A percentile compares a stretch with the other conserved stretches of the same genome.
phyloP scores from a whole-genome alignment of 192 early-diverging fungal genomes.

The Coemansia sp. region DNA sequence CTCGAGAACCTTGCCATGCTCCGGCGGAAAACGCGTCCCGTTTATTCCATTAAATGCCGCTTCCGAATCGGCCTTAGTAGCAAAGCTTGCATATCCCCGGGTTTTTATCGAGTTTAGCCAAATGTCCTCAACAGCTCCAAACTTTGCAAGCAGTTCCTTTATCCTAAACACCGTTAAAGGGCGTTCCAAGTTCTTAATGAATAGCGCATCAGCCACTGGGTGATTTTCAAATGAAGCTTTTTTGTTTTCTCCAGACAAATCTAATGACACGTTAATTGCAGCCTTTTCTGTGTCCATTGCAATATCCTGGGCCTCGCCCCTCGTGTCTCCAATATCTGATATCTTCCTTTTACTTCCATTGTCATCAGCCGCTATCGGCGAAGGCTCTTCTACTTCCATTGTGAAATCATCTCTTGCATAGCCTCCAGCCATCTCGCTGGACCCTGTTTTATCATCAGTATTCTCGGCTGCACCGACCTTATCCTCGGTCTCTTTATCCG shows the following conservation, averaged over 20 bases:
- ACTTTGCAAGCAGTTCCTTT: constrained; percentile 35
- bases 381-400: constrained; percentile 3
- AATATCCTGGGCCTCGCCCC: background rate
- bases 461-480: background rate
- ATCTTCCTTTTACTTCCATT: constrained; percentile 11
- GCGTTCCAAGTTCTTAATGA: constrained; percentile 46
- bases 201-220: constrained; percentile 22
- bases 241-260: background rate
- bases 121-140: constrained; percentile 22
- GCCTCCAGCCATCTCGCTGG: background rate
- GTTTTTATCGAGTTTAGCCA: constrained; percentile 56
- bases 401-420: background rate
- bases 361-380: background rate
- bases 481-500: background rate
- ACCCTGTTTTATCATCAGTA: background rate
- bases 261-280: background rate
- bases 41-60: constrained; percentile 29
- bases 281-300: constrained; percentile 15
- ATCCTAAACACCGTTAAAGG: constrained; percentile 39
- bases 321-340: background rate
- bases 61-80: constrained; percentile 17
- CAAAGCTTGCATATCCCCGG: constrained; percentile 43
- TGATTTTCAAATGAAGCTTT: background rate
- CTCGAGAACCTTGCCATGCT: constrained; percentile 38
- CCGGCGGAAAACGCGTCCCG: constrained; percentile 34